These are phyloP conservation scores for Kodamaea leandrae DNA, from an alignment of 805 yeast species.

Conservation along the genomic window DNA sequence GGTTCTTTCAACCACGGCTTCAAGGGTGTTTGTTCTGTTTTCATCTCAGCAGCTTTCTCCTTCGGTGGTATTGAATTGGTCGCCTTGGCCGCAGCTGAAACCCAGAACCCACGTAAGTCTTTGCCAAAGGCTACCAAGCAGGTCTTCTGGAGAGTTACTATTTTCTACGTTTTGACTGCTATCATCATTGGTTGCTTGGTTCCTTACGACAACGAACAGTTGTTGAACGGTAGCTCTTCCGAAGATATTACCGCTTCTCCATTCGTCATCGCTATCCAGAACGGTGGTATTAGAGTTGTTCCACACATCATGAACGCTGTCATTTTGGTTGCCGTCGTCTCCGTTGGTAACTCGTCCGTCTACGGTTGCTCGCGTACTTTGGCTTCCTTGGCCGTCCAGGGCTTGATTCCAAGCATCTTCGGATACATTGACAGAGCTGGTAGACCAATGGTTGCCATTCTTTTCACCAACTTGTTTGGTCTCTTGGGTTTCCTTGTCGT, in stretches of 20 bases:
- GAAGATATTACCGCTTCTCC: slow-evolving; percentile 66
- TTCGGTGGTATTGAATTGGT: slow-evolving; percentile 62
- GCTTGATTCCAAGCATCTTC: slow-evolving; percentile 55
- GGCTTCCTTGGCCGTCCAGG: slow-evolving; percentile 67
- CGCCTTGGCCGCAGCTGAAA: slow-evolving; percentile 59
- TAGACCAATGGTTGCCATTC: slow-evolving; percentile 41
- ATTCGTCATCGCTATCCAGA: slow-evolving; percentile 66
- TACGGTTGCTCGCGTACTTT: slow-evolving; percentile 72
- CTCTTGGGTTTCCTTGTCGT: slow-evolving; percentile 40
- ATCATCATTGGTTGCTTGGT: slow-evolving; percentile 38
- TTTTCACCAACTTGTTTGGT: slow-evolving; percentile 33
- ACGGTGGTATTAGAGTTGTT: slow-evolving; percentile 60
- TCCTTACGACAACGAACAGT: slow-evolving; percentile 49
- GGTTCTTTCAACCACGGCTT: slow-evolving; percentile 23
- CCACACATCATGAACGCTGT: slow-evolving; percentile 76
- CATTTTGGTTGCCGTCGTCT: slow-evolving; percentile 66
- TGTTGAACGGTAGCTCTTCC: slow-evolving; percentile 43
- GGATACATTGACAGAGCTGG: slow-evolving; percentile 41
- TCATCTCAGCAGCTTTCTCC: slow-evolving; percentile 58
- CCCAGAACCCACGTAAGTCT: slow-evolving; percentile 51
- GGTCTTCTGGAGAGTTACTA: slow-evolving; percentile 52
- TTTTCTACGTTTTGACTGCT: slow-evolving; percentile 37
- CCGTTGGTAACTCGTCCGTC: slow-evolving; percentile 75
- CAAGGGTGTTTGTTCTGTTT: slow-evolving; percentile 23
- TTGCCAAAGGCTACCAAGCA: slow-evolving; percentile 57